Conservation (phyloP, 164 flowering plant genomes). For the Warburgia ugandensis region DNA sequence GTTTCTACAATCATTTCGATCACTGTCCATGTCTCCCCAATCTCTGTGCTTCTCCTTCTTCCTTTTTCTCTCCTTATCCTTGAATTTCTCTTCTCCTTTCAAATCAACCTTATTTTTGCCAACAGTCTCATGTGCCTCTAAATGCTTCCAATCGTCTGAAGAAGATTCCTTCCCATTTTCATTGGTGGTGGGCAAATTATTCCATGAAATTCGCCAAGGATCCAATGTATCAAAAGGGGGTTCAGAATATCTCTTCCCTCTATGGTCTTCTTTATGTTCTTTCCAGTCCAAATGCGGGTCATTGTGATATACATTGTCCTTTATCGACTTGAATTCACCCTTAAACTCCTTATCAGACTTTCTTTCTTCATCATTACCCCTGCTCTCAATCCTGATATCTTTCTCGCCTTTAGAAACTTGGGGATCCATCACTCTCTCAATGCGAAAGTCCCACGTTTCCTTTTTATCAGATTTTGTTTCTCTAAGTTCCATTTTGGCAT, state of each 20-base stretch:
- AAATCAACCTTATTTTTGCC: conserved; percentile 66
- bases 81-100: conserved; percentile 63
- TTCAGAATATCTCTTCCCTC: conserved; percentile 51
- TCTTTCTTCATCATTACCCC: conserved; percentile 47
- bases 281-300: conserved; percentile 44
- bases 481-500: conserved; percentile 40
- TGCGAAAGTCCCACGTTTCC: conserved; percentile 33
- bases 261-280: conserved; percentile 52
- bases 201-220: conserved; percentile 34
- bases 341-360: conserved; percentile 54
- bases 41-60: conserved; percentile 70
- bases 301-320: conserved; percentile 27
- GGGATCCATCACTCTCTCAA: conserved; percentile 39
- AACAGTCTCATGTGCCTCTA: conserved; percentile 57
- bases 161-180: conserved; percentile 44
- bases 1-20: conserved; percentile 50
- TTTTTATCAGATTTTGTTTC: conserved; percentile 39
- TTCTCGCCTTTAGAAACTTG: conserved; percentile 46
- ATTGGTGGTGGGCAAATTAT: conserved; percentile 27
- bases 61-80: conserved; percentile 85
- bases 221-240: conserved; percentile 31
- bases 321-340: conserved; percentile 43
- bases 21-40: conserved; percentile 75
- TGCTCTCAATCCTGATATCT: conserved; percentile 33
- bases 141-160: conserved; percentile 33